Evolutionary conservation across 164 flowering plant genomes (phyloP), one percentile per base, ranked within the genome.

Genomic region (Litsea cubeba): DNA sequence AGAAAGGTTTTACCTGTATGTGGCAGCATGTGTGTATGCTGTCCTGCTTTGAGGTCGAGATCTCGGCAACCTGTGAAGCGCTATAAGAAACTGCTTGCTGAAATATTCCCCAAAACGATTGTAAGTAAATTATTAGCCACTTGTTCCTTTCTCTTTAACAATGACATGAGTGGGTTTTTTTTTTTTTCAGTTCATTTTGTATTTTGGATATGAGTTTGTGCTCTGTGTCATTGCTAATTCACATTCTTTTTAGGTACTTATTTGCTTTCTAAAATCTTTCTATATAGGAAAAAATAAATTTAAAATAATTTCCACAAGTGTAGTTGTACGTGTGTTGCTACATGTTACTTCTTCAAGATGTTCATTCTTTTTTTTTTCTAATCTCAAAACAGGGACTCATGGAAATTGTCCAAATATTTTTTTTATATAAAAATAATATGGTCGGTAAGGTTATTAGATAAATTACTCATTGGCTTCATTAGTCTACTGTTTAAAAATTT

Each of bases 41-140:
- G 95, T 74, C 99, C 99, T 12, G 82, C 86, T 11, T 50, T 95
- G 89, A 75, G 95, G 51, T 79, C 98, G 0, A 87, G 99, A 84
- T 95, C 99, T 12, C 83, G 97, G 76, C 99, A 95, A 83, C 99
- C 99, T 11, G 93, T 95, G 60, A 95, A 95, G 87, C 88, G 99
- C 81, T 95, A 95, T 87, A 95, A 95, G 91, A 91, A 95, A 86
- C 85, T 95, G 73, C 83, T 95, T 58, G 74, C 96, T 1, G 97
- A 93, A 30, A 88, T 93, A 22, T 95, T 95, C 72, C 99, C 97
- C 50, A 87, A 86, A 3, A 40, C 69, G 3, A 35, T 63, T 69
- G 75, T 73, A 6, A 66, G 15, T 32, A 17, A 54, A 3, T 54
- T 54, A 20, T 54, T 15, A 54, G 20, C 20, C 20, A 17, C 60